Percentiles rank a stretch among this genome's conserved stretches.
phyloP scores from a whole-genome alignment of 345 rosid species.

The Geranium brycei region DNA sequence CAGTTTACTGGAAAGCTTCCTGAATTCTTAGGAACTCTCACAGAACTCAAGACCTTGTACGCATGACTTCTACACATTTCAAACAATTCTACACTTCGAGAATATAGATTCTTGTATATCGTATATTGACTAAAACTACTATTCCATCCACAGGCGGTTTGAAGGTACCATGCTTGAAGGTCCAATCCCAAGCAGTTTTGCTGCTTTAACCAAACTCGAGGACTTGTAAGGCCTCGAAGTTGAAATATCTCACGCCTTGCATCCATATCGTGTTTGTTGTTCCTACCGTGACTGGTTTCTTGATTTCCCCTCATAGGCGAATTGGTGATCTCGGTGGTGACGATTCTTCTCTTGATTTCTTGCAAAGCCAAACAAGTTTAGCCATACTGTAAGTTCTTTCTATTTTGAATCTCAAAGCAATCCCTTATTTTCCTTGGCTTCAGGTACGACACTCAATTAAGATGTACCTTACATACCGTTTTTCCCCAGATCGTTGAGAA shows the following conservation, averaged over 20 bases:
- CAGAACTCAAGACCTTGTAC: conserved; percentile 35
- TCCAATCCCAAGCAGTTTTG: conserved; percentile 40
- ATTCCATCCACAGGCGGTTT: conserved; percentile 22
- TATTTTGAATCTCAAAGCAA: conserved; percentile 2
- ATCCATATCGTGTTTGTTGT: not conserved
- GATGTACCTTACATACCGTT: not conserved
- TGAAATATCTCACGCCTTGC: not conserved
- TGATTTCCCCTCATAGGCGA: conserved; percentile 20
- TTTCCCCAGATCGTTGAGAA: conserved; percentile 36
- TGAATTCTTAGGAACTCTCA: conserved; percentile 30
- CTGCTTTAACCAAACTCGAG: conserved; percentile 25
- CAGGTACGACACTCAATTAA: not conserved
- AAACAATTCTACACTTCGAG: not conserved
- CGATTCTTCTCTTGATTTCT: conserved; percentile 39
- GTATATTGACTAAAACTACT: too few relatives aligned
- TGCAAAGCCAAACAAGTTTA: conserved; percentile 25
- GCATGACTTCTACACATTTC: conserved; percentile 8
- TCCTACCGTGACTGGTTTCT: not conserved
- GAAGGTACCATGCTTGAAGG: conserved; percentile 45
- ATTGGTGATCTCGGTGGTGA: conserved; percentile 38
- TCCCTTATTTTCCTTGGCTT: not conserved
- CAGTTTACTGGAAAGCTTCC: conserved; percentile 38
- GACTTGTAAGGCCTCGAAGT: conserved; percentile 28
- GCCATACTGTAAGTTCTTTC: conserved; percentile 30
- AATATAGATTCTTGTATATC: not conserved